Evolutionary conservation across 441 rosid species (phyloP).

Genomic region (Jatropha multifida): DNA sequence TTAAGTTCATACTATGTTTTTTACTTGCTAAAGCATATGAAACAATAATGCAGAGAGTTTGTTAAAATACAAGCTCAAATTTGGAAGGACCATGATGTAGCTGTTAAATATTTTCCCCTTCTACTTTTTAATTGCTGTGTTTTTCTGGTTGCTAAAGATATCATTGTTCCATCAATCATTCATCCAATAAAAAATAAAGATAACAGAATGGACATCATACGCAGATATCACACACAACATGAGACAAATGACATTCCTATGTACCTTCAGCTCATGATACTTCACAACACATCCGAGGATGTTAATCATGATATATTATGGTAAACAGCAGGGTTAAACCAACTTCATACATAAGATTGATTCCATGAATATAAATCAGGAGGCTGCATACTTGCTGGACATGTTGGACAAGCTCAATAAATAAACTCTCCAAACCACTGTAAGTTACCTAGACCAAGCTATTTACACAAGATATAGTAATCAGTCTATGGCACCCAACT

Average conservation of each 20-base stretch:
- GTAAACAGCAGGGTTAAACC: background rate
- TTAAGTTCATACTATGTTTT: background rate
- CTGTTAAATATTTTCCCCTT: background rate
- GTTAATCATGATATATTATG: background rate
- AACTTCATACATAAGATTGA: background rate
- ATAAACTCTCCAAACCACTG: conserved; percentile 4
- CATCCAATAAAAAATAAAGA: background rate
- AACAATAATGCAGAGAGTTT: background rate
- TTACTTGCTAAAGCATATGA: background rate
- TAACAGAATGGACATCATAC: too few species aligned
- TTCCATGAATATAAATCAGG: background rate
- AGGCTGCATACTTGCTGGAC: background rate
- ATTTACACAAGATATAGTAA: background rate
- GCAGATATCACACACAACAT: too few species aligned
- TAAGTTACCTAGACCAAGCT: background rate
- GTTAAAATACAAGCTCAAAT: background rate
- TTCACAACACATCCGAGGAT: background rate
- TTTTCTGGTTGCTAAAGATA: background rate
- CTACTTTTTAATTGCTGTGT: background rate
- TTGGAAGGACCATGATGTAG: too few species aligned
- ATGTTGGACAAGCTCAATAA: background rate
- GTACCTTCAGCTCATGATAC: background rate
- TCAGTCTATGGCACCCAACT: background rate
- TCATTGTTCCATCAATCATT: background rate
- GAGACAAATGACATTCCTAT: background rate